phyloP scores from a whole-genome alignment of 306 rosid species.

The Vigna radiata region DNA sequence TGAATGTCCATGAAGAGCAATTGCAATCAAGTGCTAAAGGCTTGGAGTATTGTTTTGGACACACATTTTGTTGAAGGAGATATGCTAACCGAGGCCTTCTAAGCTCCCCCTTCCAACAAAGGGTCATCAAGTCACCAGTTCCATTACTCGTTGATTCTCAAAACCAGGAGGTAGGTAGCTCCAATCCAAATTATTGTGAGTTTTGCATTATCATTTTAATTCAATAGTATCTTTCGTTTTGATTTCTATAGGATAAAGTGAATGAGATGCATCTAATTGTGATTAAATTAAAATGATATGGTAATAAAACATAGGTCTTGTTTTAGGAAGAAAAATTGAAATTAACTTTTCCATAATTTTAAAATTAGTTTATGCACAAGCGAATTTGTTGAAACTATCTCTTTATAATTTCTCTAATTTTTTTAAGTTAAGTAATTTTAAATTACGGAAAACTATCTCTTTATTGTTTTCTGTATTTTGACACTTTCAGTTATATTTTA shows the following conservation, averaged over 20 bases:
- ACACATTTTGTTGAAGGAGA: neutral
- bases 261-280: neutral
- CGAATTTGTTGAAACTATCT: too few relatives aligned
- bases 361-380: too few relatives aligned
- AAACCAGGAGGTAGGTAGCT: neutral
- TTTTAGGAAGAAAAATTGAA: too few relatives aligned
- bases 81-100: conserved; percentile 5
- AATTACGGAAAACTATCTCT: too few relatives aligned
- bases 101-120: neutral
- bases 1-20: neutral
- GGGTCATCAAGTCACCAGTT: neutral
- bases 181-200: neutral
- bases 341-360: too few relatives aligned
- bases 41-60: neutral
- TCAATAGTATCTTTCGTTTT: neutral
- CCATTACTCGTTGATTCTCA: neutral
- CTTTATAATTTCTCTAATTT: too few relatives aligned
- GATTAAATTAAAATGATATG: neutral
- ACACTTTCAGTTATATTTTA: too few relatives aligned
- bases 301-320: neutral
- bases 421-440: too few relatives aligned
- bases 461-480: too few relatives aligned
- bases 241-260: neutral
- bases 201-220: neutral
- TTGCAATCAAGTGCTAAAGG: neutral